phyloP scores from a whole-genome alignment of 345 rosid species.

The Tarenaya hassleriana region DNA sequence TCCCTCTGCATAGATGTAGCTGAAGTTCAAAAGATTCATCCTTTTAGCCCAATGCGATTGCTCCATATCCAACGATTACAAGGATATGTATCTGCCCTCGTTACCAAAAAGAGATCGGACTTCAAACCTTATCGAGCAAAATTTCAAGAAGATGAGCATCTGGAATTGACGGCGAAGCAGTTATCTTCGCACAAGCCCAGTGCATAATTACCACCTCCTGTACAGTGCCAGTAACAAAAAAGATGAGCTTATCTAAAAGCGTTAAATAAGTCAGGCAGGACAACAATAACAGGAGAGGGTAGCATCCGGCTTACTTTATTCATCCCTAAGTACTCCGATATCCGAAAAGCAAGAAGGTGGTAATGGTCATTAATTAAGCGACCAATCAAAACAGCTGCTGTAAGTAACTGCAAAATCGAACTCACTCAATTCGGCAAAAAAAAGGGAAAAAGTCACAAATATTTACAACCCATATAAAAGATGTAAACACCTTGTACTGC shows the following conservation, averaged over 20 bases:
- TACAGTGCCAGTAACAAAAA: constrained; percentile 18
- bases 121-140: constrained; percentile 83
- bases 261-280: background rate
- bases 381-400: constrained; percentile 72
- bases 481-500: constrained; percentile 72
- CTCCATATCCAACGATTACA: background rate
- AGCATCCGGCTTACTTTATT: constrained; percentile 59
- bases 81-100: background rate
- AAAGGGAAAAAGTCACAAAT: background rate
- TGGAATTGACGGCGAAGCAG: constrained; percentile 82
- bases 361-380: constrained; percentile 83
- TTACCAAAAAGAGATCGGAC: constrained; percentile 7
- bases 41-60: constrained; percentile 13
- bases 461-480: constrained; percentile 9
- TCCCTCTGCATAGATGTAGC: constrained; percentile 81
- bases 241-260: background rate
- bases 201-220: constrained; percentile 99
- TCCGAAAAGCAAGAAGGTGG: constrained; percentile 80
- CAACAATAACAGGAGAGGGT: background rate
- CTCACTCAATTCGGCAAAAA: constrained; percentile 10
- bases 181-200: constrained; percentile 94
- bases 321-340: constrained; percentile 88
- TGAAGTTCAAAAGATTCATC: constrained; percentile 36
- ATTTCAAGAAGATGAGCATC: constrained; percentile 81
- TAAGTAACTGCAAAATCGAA: constrained; percentile 55